Conservation (phyloP, 106 monocot species). For the Dendrobium catenatum region DNA sequence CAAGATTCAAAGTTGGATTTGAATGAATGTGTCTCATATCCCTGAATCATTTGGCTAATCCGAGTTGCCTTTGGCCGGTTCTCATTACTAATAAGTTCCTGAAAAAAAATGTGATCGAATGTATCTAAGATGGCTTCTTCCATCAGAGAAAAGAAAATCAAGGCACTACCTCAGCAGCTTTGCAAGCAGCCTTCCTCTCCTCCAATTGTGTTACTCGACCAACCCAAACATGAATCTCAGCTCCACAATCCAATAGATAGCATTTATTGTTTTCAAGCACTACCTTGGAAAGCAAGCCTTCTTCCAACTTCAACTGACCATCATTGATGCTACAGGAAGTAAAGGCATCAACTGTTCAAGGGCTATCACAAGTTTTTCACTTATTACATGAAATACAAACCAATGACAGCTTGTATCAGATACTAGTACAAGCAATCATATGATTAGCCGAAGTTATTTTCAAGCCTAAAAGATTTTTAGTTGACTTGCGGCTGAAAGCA, state of each 20-base stretch:
- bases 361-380: background rate
- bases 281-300: conserved; percentile 49
- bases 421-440: background rate
- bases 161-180: conserved; percentile 63
- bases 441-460: background rate
- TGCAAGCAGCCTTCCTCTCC: conserved; percentile 73
- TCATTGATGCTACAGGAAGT: conserved; percentile 53
- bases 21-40: conserved; percentile 83
- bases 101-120: background rate
- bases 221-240: conserved; percentile 95
- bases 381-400: background rate
- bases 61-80: conserved; percentile 63
- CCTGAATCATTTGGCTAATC: conserved; percentile 80
- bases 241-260: conserved; percentile 85
- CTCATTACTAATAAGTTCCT: conserved; percentile 67
- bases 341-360: background rate
- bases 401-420: background rate
- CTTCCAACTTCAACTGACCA: conserved; percentile 59
- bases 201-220: conserved; percentile 86
- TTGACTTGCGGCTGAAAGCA: too few species aligned
- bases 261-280: conserved; percentile 81
- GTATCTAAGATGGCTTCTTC: background rate
- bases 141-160: background rate
- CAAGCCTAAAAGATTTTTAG: background rate
- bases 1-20: conserved; percentile 93